phyloP scores from a whole-genome alignment of 2,329 filamentous ascomycete species.

The Ceratocystiopsis brevicomis region DNA sequence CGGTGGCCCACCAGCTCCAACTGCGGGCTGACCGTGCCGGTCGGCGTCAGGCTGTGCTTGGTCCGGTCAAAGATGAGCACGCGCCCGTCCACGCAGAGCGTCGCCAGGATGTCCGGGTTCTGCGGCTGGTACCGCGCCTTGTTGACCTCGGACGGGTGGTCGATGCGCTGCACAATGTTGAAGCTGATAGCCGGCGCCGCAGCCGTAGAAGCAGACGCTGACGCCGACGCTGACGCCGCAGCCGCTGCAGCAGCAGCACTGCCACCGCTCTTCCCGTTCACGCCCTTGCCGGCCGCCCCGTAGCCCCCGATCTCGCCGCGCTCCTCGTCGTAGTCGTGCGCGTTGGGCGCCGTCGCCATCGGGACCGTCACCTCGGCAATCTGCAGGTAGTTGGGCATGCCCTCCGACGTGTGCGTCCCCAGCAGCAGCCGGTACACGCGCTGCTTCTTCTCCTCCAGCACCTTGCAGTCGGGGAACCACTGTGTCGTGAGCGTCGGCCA shows the following conservation, averaged over 20 bases:
- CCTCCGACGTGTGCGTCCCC: conserved; percentile 82
- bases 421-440: conserved; percentile 76
- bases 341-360: conserved; percentile 53
- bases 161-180: conserved; percentile 85
- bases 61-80: conserved; percentile 92
- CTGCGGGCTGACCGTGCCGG: conserved; percentile 58
- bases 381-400: conserved; percentile 76
- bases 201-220: not conserved
- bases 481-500: conserved; percentile 96
- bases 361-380: conserved; percentile 90
- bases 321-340: conserved; percentile 77
- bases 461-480: conserved; percentile 92
- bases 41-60: conserved; percentile 68
- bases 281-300: conserved; percentile 34
- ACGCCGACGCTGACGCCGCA: conserved; percentile 29
- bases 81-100: conserved; percentile 69
- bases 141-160: conserved; percentile 93
- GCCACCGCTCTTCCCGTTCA: conserved; percentile 29
- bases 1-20: conserved; percentile 72
- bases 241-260: conserved; percentile 13
- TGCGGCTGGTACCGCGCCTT: conserved; percentile 96
- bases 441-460: conserved; percentile 70
- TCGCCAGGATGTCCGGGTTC: conserved; percentile 91
- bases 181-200: conserved; percentile 56
- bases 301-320: conserved; percentile 88